Conservation (phyloP, 1,284 basidiomycete genomes). For the Ustilago sp. region DNA sequence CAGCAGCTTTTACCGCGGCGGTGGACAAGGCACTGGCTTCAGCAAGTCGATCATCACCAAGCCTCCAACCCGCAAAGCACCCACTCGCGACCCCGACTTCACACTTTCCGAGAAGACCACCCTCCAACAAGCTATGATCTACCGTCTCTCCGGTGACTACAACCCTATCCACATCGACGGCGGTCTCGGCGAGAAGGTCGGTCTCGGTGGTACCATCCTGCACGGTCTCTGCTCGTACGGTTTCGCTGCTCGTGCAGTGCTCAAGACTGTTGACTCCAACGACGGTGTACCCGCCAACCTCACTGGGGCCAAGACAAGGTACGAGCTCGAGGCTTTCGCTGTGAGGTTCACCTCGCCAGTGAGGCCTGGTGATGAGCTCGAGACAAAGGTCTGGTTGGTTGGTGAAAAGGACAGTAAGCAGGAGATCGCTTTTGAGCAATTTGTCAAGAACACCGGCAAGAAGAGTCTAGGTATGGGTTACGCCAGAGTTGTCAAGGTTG, state of each 20-base stretch:
- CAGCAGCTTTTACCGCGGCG: constrained; percentile 61
- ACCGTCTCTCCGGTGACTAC: constrained; percentile 61
- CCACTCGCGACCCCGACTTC: constrained; percentile 51
- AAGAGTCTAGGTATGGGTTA: constrained; percentile 60
- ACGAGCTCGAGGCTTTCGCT: constrained; percentile 46
- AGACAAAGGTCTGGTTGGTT: constrained; percentile 60
- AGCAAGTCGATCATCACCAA: constrained; percentile 45
- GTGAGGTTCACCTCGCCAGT: constrained; percentile 64
- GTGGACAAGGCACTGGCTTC: constrained; percentile 59
- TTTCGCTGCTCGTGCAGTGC: constrained; percentile 58
- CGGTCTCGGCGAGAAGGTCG: constrained; percentile 50
- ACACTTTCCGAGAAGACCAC: constrained; percentile 46
- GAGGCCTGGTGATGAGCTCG: constrained; percentile 56
- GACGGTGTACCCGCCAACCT: constrained; percentile 50
- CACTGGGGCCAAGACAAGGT: constrained; percentile 16
- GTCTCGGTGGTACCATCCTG: constrained; percentile 60
- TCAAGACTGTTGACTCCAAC: constrained; percentile 43
- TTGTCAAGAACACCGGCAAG: constrained; percentile 52
- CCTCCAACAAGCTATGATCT: constrained; percentile 56
- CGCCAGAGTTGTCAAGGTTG: constrained; percentile 41
- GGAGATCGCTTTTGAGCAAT: constrained; percentile 61
- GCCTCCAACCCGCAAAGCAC: constrained; percentile 44
- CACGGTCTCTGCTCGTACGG: constrained; percentile 65
- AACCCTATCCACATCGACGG: constrained; percentile 65
- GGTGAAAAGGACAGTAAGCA: constrained; percentile 46